Percentiles rank a stretch among this genome's conserved stretches.
Conservation (phyloP, 176 grass and related monocot genomes). For the Avena sativa region DNA sequence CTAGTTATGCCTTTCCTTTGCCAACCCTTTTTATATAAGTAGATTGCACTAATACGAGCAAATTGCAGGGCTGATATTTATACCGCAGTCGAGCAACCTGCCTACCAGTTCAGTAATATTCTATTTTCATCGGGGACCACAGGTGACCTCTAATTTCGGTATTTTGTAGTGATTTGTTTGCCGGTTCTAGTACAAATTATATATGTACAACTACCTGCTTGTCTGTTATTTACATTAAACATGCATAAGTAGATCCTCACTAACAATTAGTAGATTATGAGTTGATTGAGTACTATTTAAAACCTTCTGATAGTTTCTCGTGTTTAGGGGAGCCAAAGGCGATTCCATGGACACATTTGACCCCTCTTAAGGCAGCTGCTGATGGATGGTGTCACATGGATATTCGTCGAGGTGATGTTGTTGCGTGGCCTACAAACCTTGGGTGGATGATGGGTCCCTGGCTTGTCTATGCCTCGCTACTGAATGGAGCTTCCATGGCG, state of each 20-base stretch:
- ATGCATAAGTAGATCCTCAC: neutral
- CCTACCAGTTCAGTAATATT: slow-evolving; percentile 81
- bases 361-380: slow-evolving; percentile 91
- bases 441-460: slow-evolving; percentile 99
- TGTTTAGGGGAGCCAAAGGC: slow-evolving; percentile 92
- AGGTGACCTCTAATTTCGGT: slow-evolving; percentile 55
- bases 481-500: slow-evolving; percentile 97
- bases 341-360: slow-evolving; percentile 93
- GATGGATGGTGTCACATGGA: slow-evolving; percentile 99
- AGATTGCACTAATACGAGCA: slow-evolving; percentile 33
- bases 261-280: slow-evolving; percentile 1
- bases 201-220: slow-evolving; percentile 14
- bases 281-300: slow-evolving; percentile 16
- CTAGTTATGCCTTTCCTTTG: slow-evolving; percentile 32
- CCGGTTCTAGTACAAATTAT: slow-evolving; percentile 14
- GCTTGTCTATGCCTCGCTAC: slow-evolving; percentile 93
- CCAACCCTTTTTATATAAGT: neutral
- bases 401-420: slow-evolving; percentile 87
- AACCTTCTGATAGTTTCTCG: slow-evolving; percentile 19
- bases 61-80: slow-evolving; percentile 70
- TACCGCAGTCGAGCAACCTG: slow-evolving; percentile 64
- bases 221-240: neutral
- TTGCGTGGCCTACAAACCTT: slow-evolving; percentile 98
- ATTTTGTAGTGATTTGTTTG: neutral
- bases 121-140: slow-evolving; percentile 96